Evolutionary conservation across 257 asterid species (phyloP).

Genomic region (Galeopsis tetrahit): DNA sequence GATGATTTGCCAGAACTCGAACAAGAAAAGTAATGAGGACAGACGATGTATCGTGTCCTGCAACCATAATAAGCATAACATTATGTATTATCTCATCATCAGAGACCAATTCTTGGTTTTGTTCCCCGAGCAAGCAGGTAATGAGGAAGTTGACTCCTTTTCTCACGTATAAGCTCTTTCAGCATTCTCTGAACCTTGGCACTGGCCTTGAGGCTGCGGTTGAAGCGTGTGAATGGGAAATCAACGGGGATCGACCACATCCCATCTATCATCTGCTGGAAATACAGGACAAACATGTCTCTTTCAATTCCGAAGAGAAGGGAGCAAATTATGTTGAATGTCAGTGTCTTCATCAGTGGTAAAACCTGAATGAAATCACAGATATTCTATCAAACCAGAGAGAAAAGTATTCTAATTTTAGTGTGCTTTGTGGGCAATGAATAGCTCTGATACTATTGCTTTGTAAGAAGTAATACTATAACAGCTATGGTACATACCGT

Average conservation of each 20-base stretch:
- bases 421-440: no score
- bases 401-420: neutral
- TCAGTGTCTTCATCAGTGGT: conserved; percentile 70
- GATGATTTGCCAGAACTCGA: conserved; percentile 56
- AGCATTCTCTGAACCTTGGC: conserved; percentile 49
- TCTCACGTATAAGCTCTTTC: conserved; percentile 56
- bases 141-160: conserved; percentile 56
- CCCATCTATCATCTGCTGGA: conserved; percentile 58
- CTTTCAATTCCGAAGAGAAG: conserved; percentile 63
- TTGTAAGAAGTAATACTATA: no score
- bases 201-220: conserved; percentile 67
- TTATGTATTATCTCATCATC: conserved; percentile 72
- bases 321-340: conserved; percentile 79
- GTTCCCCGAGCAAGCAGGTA: conserved; percentile 65
- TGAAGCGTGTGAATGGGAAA: conserved; percentile 69
- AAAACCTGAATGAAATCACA: conserved; percentile 51
- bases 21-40: conserved; percentile 60
- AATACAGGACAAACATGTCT: conserved; percentile 45
- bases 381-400: neutral
- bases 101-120: conserved; percentile 41
- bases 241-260: conserved; percentile 74
- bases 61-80: conserved; percentile 62
- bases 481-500: no score
- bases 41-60: conserved; percentile 76
- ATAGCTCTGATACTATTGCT: neutral